Conservation (phyloP, 352 stramenopile species). For the Globisporangium solare region DNA sequence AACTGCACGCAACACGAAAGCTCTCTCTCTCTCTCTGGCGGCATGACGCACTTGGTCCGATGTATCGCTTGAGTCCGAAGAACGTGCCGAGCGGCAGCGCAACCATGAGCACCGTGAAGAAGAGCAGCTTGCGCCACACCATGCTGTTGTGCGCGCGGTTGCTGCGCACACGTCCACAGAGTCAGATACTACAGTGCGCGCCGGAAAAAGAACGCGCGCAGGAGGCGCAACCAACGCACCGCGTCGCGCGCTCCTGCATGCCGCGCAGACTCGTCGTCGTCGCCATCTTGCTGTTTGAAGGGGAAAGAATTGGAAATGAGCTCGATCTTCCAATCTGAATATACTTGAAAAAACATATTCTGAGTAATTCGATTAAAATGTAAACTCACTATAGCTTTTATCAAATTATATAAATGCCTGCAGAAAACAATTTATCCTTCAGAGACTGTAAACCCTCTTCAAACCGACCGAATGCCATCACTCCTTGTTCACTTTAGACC, state of each 20-base stretch:
- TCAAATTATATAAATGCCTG: too few species aligned
- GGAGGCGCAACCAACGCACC: conserved; percentile 16
- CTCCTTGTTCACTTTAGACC: not conserved
- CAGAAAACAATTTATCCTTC: too few species aligned
- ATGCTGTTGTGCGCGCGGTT: conserved; percentile 69
- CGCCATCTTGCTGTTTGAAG: conserved; percentile 2
- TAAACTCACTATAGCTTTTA: too few species aligned
- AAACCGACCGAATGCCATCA: not conserved
- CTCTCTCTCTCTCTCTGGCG: not conserved
- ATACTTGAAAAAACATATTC: not conserved
- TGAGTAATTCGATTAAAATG: not conserved
- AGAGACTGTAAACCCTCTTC: not conserved
- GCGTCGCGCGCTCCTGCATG: conserved; percentile 39
- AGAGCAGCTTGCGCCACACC: conserved; percentile 65
- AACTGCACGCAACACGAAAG: not conserved
- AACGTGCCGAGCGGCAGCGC: conserved; percentile 58
- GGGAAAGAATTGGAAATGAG: not conserved
- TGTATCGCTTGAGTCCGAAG: conserved; percentile 45
- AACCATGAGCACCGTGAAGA: conserved; percentile 74
- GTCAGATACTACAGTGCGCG: conserved; percentile 3
- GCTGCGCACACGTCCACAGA: conserved; percentile 18
- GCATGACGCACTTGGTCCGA: conserved; percentile 31
- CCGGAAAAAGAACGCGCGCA: not conserved
- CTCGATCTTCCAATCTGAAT: not conserved
- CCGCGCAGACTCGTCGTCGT: conserved; percentile 39